Percentiles rank a stretch among this genome's conserved stretches.
Conservation (phyloP, 257 asterid genomes). For the Solanum chilense region DNA sequence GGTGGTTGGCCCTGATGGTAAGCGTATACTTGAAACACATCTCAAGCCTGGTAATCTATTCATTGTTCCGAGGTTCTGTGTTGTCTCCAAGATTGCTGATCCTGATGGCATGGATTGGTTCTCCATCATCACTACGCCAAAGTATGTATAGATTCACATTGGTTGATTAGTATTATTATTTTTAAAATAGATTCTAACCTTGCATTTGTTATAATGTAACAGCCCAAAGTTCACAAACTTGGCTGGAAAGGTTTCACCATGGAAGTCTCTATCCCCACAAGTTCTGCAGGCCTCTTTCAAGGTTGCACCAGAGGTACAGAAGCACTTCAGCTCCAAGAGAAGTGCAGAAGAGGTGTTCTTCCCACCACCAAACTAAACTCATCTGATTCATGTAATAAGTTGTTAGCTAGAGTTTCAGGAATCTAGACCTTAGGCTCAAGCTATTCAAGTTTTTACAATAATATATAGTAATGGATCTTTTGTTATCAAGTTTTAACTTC, state of each 20-base stretch:
- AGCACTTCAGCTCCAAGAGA: slow-evolving; percentile 61
- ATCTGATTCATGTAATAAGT: background rate
- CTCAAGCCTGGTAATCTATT: slow-evolving; percentile 56
- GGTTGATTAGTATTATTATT: too few relatives aligned
- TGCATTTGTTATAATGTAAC: background rate
- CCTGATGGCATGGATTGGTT: slow-evolving; percentile 86
- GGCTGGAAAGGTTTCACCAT: slow-evolving; percentile 52
- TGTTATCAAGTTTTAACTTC: background rate
- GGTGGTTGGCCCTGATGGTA: slow-evolving; percentile 74
- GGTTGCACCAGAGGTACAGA: slow-evolving; percentile 44
- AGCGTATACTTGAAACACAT: slow-evolving; percentile 49
- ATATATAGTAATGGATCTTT: background rate
- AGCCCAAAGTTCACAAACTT: slow-evolving; percentile 54
- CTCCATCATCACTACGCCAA: slow-evolving; percentile 86
- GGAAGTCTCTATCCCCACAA: slow-evolving; percentile 60
- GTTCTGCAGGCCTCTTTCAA: slow-evolving; percentile 57
- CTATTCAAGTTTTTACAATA: background rate
- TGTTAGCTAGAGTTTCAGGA: background rate
- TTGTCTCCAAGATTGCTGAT: slow-evolving; percentile 76
- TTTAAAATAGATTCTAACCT: background rate
- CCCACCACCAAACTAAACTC: slow-evolving; percentile 44
- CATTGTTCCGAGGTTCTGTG: slow-evolving; percentile 71
- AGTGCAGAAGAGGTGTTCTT: slow-evolving; percentile 68
- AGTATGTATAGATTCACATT: slow-evolving; percentile 19
- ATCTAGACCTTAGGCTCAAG: background rate